Percentiles rank a stretch among this genome's conserved stretches.
Evolutionary conservation across 176 grass and related monocot genomes (phyloP).

Genomic region (Lolium perenne): DNA sequence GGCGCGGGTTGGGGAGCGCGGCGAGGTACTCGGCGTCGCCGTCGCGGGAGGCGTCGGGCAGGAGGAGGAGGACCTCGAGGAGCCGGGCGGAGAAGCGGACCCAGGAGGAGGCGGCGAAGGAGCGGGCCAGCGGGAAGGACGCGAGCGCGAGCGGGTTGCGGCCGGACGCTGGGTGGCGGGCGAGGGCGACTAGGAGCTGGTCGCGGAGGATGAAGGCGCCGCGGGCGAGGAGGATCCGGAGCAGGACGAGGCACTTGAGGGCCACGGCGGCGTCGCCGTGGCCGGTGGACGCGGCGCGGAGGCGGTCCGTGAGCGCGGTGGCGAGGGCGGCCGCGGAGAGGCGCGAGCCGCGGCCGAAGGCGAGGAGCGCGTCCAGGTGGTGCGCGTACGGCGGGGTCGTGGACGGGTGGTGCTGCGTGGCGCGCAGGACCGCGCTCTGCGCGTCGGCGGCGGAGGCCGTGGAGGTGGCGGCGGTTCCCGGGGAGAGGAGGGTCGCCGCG

Average conservation of each 20-base stretch:
- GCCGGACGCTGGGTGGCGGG: conserved; percentile 67
- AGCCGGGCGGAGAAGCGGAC: conserved; percentile 80
- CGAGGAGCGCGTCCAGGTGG: conserved; percentile 75
- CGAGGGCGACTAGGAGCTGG: conserved; percentile 65
- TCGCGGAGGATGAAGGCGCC: conserved; percentile 90
- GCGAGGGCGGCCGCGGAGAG: conserved; percentile 64
- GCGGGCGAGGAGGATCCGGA: conserved; percentile 61
- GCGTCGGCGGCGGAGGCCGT: conserved; percentile 48
- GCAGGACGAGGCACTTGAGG: conserved; percentile 76
- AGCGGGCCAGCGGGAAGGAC: conserved; percentile 62
- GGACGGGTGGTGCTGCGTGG: conserved; percentile 73
- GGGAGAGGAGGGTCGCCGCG: conserved; percentile 57
- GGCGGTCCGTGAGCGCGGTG: conserved; percentile 59
- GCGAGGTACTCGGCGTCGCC: conserved; percentile 47
- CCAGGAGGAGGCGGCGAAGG: conserved; percentile 69
- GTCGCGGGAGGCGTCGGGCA: conserved; percentile 40
- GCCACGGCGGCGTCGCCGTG: conserved; percentile 66
- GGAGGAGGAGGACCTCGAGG: conserved; percentile 76
- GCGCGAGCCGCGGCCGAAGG: conserved; percentile 82
- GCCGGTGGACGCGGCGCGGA: conserved; percentile 52
- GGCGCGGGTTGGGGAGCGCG: conserved; percentile 52
- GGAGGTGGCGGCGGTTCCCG: background rate
- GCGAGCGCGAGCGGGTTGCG: conserved; percentile 88
- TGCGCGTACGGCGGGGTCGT: conserved; percentile 49
- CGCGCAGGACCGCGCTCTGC: conserved; percentile 61